phyloP scores from a whole-genome alignment of 2,329 filamentous ascomycete genomes.

The Colletotrichum filicis region DNA sequence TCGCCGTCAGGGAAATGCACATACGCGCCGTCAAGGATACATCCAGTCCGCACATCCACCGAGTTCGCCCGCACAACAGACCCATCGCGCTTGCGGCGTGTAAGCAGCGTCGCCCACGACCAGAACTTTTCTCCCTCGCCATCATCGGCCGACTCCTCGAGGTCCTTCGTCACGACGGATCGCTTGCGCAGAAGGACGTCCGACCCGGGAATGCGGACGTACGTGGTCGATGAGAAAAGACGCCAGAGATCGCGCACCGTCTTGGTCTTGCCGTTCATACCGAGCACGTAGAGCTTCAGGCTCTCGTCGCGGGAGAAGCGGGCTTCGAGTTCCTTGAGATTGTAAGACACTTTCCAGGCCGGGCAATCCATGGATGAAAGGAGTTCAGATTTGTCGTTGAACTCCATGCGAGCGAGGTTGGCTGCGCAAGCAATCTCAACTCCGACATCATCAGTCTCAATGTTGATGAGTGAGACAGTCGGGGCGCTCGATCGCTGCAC shows the following conservation, averaged over 20 bases:
- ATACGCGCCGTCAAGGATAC: conserved; percentile 55
- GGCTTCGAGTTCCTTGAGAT: conserved; percentile 41
- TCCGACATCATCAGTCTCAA: conserved; percentile 37
- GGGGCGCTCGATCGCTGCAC: conserved; percentile 31
- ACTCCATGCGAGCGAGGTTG: conserved; percentile 35
- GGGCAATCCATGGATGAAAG: conserved; percentile 22
- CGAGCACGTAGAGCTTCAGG: conserved; percentile 47
- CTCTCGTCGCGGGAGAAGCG: conserved; percentile 42
- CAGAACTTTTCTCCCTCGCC: conserved; percentile 31
- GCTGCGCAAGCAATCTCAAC: conserved; percentile 39
- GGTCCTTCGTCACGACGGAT: conserved; percentile 23
- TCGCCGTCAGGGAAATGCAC: conserved; percentile 57
- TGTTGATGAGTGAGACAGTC: neutral
- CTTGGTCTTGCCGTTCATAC: conserved; percentile 52
- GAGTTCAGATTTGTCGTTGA: conserved; percentile 27
- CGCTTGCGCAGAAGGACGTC: conserved; percentile 49
- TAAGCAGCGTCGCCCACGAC: conserved; percentile 47
- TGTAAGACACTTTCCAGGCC: conserved; percentile 35
- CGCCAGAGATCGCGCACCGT: conserved; percentile 46
- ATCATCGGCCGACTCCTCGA: conserved; percentile 35
- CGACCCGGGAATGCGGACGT: conserved; percentile 51
- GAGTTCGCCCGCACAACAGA: conserved; percentile 48
- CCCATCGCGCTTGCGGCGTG: conserved; percentile 42
- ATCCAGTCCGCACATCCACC: conserved; percentile 58
- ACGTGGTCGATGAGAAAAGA: conserved; percentile 43